Evolutionary conservation across 108 stramenopile genomes (phyloP), one percentile per base, ranked within the genome.

Genomic region (Cyclotella kingstonii): DNA sequence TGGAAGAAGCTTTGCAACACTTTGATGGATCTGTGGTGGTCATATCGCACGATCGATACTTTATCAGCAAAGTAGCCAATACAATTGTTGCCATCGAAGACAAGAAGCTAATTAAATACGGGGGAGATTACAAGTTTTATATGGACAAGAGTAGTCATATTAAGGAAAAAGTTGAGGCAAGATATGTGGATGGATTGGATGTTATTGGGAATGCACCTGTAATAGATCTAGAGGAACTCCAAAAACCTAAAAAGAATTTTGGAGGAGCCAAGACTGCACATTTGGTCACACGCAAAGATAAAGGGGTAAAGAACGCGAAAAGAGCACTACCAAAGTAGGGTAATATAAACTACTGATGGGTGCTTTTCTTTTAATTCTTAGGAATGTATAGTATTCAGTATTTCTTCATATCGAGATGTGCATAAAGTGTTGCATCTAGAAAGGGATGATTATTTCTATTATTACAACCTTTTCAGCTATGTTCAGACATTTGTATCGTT

Each of bases 221-320:
- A 2, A 75, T 90, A 30, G 87, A 90, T 36, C 47, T 88, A 10
- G 84, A 77, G 50, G 87, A 84, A 47, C 30, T 80, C 22, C 60
- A 31, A 12, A 78, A 77, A 31, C 79, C 83, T 9, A 75, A 75
- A 23, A 90, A 87, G 59, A 96, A 90, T 50, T 96, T 98, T 63
- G 97, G 97, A 4, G 97, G 97, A 31, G 76, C 87, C 5, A 93
- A 90, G 33, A 81, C 62, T 60, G 94, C 94, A 8, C 66, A 78
- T 42, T 48, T 91, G 63, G 92, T 94, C 1, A 78, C 88, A 8
- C 60, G 91, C 15, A 92, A 93, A 58, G 78, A 95, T 70, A 98
- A 98, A 77, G 97, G 97, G 31, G 79, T 98, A 31, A 98, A 98
- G 78, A 98, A 98, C 81, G 97, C 97, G 23, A 98, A 98, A 80